Evolutionary conservation across 768 basidiomycete genomes (phyloP).

Genomic region (Cystoderma amianthinum): DNA sequence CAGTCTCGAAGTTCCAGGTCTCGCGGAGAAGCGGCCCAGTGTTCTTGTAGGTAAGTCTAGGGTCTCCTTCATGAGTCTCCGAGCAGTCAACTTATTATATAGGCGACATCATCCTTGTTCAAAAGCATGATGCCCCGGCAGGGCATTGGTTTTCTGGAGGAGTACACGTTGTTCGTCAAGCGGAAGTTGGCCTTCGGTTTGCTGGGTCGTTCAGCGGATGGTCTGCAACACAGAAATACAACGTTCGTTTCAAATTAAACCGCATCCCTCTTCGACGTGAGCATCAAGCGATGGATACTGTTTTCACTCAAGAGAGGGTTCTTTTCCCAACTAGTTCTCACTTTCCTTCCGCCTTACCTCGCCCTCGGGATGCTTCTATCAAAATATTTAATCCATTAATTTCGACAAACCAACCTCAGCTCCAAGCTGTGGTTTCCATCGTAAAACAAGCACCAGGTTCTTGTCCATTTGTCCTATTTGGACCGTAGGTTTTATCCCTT

Average conservation of each 20-base stretch:
- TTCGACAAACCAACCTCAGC: slow-evolving; percentile 36
- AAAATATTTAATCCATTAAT: slow-evolving; percentile 35
- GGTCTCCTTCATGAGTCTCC: not conserved
- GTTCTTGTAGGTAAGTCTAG: slow-evolving; percentile 39
- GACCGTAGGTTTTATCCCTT: slow-evolving; percentile 50
- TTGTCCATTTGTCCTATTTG: slow-evolving; percentile 53
- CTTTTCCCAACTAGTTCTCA: slow-evolving; percentile 39
- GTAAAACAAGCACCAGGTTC: slow-evolving; percentile 33
- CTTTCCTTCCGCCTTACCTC: slow-evolving; percentile 8
- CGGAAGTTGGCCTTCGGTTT: slow-evolving; percentile 47
- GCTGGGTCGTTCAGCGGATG: slow-evolving; percentile 32
- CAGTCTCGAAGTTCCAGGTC: slow-evolving; percentile 28
- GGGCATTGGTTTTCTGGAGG: slow-evolving; percentile 54
- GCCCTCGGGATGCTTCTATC: slow-evolving; percentile 9
- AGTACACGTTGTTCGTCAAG: slow-evolving; percentile 43
- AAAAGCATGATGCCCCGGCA: slow-evolving; percentile 24
- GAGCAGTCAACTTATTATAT: not conserved
- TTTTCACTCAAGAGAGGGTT: slow-evolving; percentile 35
- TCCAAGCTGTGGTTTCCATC: slow-evolving; percentile 42
- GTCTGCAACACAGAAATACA: slow-evolving; percentile 28
- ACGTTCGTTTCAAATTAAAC: slow-evolving; percentile 52
- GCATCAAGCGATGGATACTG: slow-evolving; percentile 47
- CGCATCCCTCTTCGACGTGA: slow-evolving; percentile 50
- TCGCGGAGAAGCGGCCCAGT: slow-evolving; percentile 53
- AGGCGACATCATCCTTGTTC: slow-evolving; percentile 53